Evolutionary conservation across 495 filamentous ascomycete species (phyloP), one percentile per base, ranked within the genome.

Genomic region (Aspergillus haitiensis): DNA sequence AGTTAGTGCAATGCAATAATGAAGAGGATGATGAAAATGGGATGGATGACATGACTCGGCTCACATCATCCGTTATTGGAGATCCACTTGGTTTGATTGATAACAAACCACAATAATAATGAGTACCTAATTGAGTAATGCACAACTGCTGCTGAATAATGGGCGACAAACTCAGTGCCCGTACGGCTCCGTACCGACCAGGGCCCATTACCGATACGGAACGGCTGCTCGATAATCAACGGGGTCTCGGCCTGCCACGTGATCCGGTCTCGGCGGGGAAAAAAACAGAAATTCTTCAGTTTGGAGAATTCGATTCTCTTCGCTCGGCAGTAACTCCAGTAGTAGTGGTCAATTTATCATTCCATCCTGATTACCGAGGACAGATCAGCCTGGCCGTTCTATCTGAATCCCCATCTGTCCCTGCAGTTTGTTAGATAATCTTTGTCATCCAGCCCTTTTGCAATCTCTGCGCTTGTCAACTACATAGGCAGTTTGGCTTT

Each of bases 191-290:
- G 44, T 45, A 6, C 42, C 5, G 42, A n/a, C n/a, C 10, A 15
- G 42, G 10, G 44, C n/a, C 15, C 16, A 47, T 47, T 47, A 47
- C 44, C 44, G 44, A 47, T 47, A 47, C 44, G 44, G 44, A 36
- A 54, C 39, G 10, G 15, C 21, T 55, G 39, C 35, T 62, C 55
- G 54, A 62, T 62, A 62, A 62, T 57, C 59, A 61, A 27, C 15
- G 35, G 37, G 61, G 61, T 63, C 61, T 63, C 61, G 61, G 46
- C 61, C 61, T 40, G 56, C 1, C 63, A 65, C 63, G 63, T 65
- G 63, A 61, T 49, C 39, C 15, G 44, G 53, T 46, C 52, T 56
- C 52, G 59, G 18, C 52, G 21, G 44, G 9, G 52, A 34, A 56
- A 45, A 55, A 50, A 45, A 47, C 16, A 52, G 37, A 61, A 45